phyloP scores from a whole-genome alignment of 2,329 filamentous ascomycete genomes.

The Fusarium irregulare region DNA sequence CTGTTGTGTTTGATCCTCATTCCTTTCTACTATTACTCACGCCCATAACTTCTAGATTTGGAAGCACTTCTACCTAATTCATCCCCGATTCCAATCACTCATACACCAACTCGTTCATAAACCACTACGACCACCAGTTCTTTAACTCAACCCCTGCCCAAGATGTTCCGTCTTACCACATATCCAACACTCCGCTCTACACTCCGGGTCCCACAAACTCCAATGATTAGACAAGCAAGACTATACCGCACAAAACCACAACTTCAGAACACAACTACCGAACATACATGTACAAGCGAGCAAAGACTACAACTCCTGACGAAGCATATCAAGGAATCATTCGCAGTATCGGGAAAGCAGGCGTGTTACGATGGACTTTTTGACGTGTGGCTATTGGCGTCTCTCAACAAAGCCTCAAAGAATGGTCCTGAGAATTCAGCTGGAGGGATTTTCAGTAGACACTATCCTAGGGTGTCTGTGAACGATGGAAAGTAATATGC shows the following conservation, averaged over 20 bases:
- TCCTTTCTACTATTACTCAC: too few species aligned
- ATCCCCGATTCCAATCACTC: neutral
- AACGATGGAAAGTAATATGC: neutral
- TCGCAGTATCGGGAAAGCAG: neutral
- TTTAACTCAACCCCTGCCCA: neutral
- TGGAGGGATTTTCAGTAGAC: neutral
- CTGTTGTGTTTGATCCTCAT: too few species aligned
- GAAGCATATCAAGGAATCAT: neutral
- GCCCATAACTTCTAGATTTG: neutral
- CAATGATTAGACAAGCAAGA: neutral
- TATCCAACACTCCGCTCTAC: neutral
- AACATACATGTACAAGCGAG: neutral
- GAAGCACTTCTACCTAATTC: neutral
- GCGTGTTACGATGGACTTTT: neutral
- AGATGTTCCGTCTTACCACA: neutral
- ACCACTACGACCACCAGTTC: too few species aligned
- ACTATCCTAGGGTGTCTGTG: neutral
- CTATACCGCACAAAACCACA: neutral
- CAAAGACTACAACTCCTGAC: neutral
- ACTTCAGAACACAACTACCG: neutral
- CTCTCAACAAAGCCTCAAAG: neutral
- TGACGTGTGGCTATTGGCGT: neutral
- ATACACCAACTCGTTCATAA: neutral
- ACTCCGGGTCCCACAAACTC: neutral
- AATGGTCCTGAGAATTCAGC: neutral